Conservation (phyloP, 495 filamentous ascomycete species). For the Trichoderma reesei region DNA sequence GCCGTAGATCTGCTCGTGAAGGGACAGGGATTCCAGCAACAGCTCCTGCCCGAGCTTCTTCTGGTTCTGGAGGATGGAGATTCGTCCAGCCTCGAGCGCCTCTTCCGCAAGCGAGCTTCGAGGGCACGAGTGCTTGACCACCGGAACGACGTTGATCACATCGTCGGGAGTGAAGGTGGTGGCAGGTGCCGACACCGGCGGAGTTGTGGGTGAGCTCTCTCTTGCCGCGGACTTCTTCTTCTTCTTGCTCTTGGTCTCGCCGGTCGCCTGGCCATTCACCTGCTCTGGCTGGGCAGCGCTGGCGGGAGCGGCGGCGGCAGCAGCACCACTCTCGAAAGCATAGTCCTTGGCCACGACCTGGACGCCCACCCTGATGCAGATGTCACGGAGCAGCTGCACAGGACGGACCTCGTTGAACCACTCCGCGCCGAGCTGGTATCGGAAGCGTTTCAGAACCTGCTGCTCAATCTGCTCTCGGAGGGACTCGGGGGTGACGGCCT, state of each 20-base stretch:
- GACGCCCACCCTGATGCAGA: constrained; percentile 81
- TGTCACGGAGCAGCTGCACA: constrained; percentile 78
- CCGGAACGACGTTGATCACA: constrained; percentile 79
- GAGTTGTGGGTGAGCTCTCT: constrained; percentile 41
- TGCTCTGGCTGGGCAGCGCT: constrained; percentile 21
- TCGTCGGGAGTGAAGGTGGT: constrained; percentile 74
- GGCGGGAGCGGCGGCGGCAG: constrained; percentile 17
- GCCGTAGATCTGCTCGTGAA: constrained; percentile 98
- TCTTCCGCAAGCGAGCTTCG: constrained; percentile 87
- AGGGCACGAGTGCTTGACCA: constrained; percentile 88
- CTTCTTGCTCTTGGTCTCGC: constrained; percentile 29
- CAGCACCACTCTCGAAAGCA: constrained; percentile 46
- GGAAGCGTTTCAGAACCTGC: constrained; percentile 65
- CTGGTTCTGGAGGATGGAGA: constrained; percentile 88
- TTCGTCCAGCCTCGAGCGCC: constrained; percentile 86
- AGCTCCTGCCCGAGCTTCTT: constrained; percentile 95
- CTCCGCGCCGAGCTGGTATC: constrained; percentile 56
- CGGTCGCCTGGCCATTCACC: constrained; percentile 23
- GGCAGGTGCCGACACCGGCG: constrained; percentile 35
- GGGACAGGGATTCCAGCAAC: constrained; percentile 83
- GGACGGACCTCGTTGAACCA: constrained; percentile 60
- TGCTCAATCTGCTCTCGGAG: constrained; percentile 60
- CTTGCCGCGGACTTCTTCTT: constrained; percentile 73
- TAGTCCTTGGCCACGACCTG: constrained; percentile 82
- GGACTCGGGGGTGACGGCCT: constrained; percentile 60